A percentile compares a stretch with the other conserved stretches of the same genome.
These are phyloP conservation scores for Tylopilus rubrobrunneus DNA, from an alignment of 768 basidiomycete species.

Conservation along the genomic window DNA sequence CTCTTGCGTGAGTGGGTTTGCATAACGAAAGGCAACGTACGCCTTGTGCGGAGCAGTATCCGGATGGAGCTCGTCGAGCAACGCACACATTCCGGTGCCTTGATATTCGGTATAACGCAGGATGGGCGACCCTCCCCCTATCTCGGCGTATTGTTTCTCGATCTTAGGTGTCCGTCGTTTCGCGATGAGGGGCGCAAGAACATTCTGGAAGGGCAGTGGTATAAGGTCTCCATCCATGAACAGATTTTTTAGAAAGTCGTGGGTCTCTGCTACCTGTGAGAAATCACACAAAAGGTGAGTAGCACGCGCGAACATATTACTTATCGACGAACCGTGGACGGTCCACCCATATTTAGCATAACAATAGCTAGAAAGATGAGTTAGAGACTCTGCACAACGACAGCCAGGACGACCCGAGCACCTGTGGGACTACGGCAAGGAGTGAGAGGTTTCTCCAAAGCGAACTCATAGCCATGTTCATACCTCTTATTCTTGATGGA, in stretches of 20 bases:
- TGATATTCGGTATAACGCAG: conserved; percentile 84
- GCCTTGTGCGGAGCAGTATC: conserved; percentile 91
- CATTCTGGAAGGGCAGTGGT: conserved; percentile 86
- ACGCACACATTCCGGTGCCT: conserved; percentile 82
- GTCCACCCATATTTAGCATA: conserved; percentile 99
- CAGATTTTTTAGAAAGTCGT: conserved; percentile 87
- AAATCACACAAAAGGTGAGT: conserved; percentile 3
- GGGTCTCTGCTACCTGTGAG: conserved; percentile 80
- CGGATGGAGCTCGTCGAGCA: conserved; percentile 94
- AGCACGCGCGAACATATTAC: background rate
- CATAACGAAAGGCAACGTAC: conserved; percentile 96
- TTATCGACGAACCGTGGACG: conserved; percentile 67
- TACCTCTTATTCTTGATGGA: conserved; percentile 44
- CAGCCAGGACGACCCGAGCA: conserved; percentile 19
- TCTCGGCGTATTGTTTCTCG: conserved; percentile 89
- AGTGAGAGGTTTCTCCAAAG: conserved; percentile 10
- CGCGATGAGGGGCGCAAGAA: conserved; percentile 87
- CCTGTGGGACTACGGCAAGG: conserved; percentile 56
- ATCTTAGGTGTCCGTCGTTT: conserved; percentile 86
- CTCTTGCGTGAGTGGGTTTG: conserved; percentile 80
- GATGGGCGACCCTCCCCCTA: conserved; percentile 97
- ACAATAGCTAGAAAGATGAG: conserved; percentile 62
- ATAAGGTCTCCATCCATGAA: conserved; percentile 94
- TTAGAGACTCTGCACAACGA: conserved; percentile 5
- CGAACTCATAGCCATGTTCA: background rate